Conservation (phyloP, 192 early-diverging fungal genomes). For the Backusella tarrabulga region DNA sequence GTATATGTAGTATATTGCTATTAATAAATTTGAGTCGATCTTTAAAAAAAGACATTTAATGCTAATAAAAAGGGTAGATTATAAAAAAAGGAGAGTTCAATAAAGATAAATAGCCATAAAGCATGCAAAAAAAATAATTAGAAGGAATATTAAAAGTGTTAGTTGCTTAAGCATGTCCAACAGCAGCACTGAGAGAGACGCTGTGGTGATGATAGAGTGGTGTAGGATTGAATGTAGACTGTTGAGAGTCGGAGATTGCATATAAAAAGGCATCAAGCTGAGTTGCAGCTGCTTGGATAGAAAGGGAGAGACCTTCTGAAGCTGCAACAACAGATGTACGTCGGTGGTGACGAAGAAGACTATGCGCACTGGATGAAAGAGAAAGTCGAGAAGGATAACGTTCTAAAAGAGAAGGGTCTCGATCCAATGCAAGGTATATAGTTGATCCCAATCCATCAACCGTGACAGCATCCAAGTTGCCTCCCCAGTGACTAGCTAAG, state of each 20-base stretch:
- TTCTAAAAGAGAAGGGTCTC: constrained; percentile 18
- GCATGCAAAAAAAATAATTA: background rate
- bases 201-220: constrained; percentile 23
- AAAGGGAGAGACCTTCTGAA: constrained; percentile 4
- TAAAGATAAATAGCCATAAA: constrained; percentile 2
- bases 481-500: constrained; percentile 21
- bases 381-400: constrained; percentile 16
- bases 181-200: constrained; percentile 22
- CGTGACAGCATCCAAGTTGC: constrained; percentile 21
- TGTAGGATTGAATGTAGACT: background rate
- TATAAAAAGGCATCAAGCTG: constrained; percentile 26
- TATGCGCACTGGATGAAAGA: constrained; percentile 5
- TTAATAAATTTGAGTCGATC: constrained; percentile 3
- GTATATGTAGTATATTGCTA: constrained; percentile 6
- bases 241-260: constrained; percentile 18
- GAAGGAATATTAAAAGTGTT: background rate
- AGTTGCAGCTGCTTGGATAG: constrained; percentile 16
- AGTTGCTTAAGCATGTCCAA: constrained; percentile 23
- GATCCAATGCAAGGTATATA: constrained; percentile 29
- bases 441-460: constrained; percentile 24
- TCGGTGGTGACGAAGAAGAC: constrained; percentile 16
- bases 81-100: constrained; percentile 12
- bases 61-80: constrained; percentile 7
- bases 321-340: constrained; percentile 2
- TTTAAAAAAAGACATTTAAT: constrained; percentile 10